phyloP scores from a whole-genome alignment of 2,329 filamentous ascomycete species.

The Blastomyces percursus region DNA sequence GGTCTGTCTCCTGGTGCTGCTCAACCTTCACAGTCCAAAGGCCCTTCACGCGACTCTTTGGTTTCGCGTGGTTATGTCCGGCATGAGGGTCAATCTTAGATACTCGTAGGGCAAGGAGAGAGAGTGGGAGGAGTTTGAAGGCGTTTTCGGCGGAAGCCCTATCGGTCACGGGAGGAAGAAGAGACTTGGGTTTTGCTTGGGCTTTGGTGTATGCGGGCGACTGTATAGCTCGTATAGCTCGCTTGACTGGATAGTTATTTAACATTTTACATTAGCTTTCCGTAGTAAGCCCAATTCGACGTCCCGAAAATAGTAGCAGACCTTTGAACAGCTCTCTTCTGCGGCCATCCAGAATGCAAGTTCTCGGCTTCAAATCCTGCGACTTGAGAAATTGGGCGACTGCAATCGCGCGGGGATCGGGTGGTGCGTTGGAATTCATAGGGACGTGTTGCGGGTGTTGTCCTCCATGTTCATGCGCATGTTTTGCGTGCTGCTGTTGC shows the following conservation, averaged over 20 bases:
- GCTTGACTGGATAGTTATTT: conserved; percentile 58
- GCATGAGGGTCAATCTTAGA: conserved; percentile 68
- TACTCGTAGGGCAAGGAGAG: conserved; percentile 84
- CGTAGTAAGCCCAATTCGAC: not conserved
- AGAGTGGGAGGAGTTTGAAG: conserved; percentile 90
- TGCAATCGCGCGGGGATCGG: conserved; percentile 78
- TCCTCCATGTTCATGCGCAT: conserved; percentile 24
- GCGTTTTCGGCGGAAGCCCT: conserved; percentile 80
- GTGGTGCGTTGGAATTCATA: conserved; percentile 46
- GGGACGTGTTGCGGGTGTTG: conserved; percentile 35
- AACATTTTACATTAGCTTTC: conserved; percentile 3
- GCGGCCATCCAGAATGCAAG: conserved; percentile 89
- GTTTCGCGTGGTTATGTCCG: conserved; percentile 57
- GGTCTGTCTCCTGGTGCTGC: conserved; percentile 70
- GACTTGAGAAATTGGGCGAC: conserved; percentile 76
- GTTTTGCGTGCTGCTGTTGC: conserved; percentile 29
- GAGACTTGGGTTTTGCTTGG: conserved; percentile 68
- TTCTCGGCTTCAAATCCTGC: conserved; percentile 79
- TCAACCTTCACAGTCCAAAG: conserved; percentile 94
- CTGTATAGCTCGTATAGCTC: conserved; percentile 79
- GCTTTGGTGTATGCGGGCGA: conserved; percentile 86
- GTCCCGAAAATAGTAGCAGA: conserved; percentile 27
- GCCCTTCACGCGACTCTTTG: conserved; percentile 80
- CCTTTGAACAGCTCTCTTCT: conserved; percentile 97
- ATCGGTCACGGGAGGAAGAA: conserved; percentile 79